Conservation (phyloP, 2,329 filamentous ascomycete genomes). For the Dactylellina haptotyla region DNA sequence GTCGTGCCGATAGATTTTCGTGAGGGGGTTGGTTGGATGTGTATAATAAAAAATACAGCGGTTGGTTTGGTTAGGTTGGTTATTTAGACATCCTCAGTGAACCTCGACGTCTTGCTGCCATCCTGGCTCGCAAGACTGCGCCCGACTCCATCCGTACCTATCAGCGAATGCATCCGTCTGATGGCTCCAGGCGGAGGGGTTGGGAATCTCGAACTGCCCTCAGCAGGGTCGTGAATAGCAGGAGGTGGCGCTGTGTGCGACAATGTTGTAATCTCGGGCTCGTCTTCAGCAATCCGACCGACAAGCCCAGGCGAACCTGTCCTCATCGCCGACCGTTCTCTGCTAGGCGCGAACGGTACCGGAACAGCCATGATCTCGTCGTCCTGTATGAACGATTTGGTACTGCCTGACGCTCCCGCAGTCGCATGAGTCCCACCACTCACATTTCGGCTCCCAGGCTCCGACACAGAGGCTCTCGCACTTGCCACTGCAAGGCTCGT, state of each 20-base stretch:
- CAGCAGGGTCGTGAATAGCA: constrained; percentile 24
- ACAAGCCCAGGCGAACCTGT: constrained; percentile 43
- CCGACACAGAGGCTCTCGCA: constrained; percentile 45
- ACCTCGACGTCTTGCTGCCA: constrained; percentile 53
- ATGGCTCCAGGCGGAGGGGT: constrained; percentile 48
- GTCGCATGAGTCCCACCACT: constrained; percentile 45
- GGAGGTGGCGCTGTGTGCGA: constrained; percentile 17
- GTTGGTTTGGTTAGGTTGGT: not conserved
- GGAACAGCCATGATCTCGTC: constrained; percentile 34
- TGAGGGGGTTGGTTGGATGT: not conserved
- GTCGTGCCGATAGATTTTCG: constrained; percentile 14
- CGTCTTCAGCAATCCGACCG: constrained; percentile 41
- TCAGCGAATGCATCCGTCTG: constrained; percentile 48
- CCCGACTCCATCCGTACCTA: constrained; percentile 44
- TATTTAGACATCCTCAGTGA: constrained; percentile 51
- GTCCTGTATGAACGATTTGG: constrained; percentile 31
- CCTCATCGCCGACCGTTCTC: constrained; percentile 36
- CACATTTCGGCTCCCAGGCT: constrained; percentile 44
- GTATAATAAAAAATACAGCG: constrained; percentile 23
- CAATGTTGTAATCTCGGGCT: constrained; percentile 3
- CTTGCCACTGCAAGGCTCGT: constrained; percentile 34
- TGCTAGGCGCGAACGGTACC: constrained; percentile 15
- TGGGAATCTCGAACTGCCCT: constrained; percentile 37
- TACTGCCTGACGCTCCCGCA: constrained; percentile 16
- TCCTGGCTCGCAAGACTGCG: constrained; percentile 52